Percentiles rank a stretch among this genome's conserved stretches.
Conservation (phyloP, 73 alveolate genomes). For the Uronychia setigera region DNA sequence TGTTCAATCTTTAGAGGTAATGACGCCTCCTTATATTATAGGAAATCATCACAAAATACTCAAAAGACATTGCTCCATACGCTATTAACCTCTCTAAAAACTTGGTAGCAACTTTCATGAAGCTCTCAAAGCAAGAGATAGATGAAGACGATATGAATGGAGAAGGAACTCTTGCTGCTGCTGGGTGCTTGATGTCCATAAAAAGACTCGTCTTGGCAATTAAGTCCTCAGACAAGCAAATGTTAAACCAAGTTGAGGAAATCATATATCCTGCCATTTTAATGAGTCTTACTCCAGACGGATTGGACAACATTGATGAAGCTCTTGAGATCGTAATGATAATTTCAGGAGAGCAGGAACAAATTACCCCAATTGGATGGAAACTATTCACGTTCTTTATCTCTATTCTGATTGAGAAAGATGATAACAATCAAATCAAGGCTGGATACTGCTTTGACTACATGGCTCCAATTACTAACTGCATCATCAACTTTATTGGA, state of each 20-base stretch:
- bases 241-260: slow-evolving; percentile 12
- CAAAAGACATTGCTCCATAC: slow-evolving; percentile 73
- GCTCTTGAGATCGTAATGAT: slow-evolving; percentile 75
- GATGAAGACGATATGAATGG: slow-evolving; percentile 62
- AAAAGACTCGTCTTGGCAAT: slow-evolving; percentile 60
- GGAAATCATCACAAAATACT: slow-evolving; percentile 70
- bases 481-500: slow-evolving; percentile 61
- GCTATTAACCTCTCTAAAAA: slow-evolving; percentile 70
- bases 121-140: slow-evolving; percentile 29
- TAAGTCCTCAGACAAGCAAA: slow-evolving; percentile 3
- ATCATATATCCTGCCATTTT: slow-evolving; percentile 55
- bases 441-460: slow-evolving; percentile 76
- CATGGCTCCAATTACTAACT: slow-evolving; percentile 54
- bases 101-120: slow-evolving; percentile 58
- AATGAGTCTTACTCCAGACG: slow-evolving; percentile 51
- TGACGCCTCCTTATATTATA: neutral
- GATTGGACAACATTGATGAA: slow-evolving; percentile 62
- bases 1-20: slow-evolving; percentile 70
- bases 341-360: slow-evolving; percentile 52
- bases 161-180: slow-evolving; percentile 67
- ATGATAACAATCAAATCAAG: slow-evolving; percentile 21
- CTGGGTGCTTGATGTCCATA: slow-evolving; percentile 76
- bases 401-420: neutral
- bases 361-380: slow-evolving; percentile 27
- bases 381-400: slow-evolving; percentile 27